These are phyloP conservation scores for Hemerocallis citrina DNA, from an alignment of 106 monocot genomes.

Conservation along the genomic window DNA sequence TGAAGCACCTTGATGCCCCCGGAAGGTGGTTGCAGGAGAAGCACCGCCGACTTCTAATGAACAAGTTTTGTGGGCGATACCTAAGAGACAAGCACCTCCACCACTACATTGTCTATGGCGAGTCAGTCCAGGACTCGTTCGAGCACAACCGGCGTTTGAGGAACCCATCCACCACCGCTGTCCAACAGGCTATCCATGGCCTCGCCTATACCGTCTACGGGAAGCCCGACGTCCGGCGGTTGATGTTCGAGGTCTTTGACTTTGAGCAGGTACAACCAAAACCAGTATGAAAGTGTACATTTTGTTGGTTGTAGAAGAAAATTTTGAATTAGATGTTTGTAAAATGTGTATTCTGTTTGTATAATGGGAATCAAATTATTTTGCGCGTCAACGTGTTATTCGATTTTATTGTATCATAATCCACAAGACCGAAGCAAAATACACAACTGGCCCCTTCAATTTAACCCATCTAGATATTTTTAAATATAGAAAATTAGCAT, in stretches of 20 bases:
- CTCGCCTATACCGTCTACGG: constrained; percentile 84
- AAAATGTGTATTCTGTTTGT: background rate
- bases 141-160: constrained; percentile 84
- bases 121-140: constrained; percentile 67
- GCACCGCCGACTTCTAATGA: constrained; percentile 76
- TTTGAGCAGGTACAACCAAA: constrained; percentile 91
- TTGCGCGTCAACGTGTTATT: too few species aligned
- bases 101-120: constrained; percentile 63
- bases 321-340: background rate
- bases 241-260: constrained; percentile 98
- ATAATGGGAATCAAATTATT: constrained; percentile 1
- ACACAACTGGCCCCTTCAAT: too few species aligned
- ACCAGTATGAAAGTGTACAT: constrained; percentile 24
- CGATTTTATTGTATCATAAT: too few species aligned
- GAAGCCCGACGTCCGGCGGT: constrained; percentile 82
- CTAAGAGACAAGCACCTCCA: constrained; percentile 87
- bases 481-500: too few species aligned
- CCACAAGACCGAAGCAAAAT: too few species aligned
- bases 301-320: background rate
- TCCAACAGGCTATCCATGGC: constrained; percentile 91
- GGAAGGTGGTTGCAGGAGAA: constrained; percentile 82
- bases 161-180: constrained; percentile 75
- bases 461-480: too few species aligned
- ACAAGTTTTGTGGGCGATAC: constrained; percentile 91
- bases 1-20: constrained; percentile 99